Evolutionary conservation across 1,284 basidiomycete species (phyloP).

Genomic region (Leccinum huronense): DNA sequence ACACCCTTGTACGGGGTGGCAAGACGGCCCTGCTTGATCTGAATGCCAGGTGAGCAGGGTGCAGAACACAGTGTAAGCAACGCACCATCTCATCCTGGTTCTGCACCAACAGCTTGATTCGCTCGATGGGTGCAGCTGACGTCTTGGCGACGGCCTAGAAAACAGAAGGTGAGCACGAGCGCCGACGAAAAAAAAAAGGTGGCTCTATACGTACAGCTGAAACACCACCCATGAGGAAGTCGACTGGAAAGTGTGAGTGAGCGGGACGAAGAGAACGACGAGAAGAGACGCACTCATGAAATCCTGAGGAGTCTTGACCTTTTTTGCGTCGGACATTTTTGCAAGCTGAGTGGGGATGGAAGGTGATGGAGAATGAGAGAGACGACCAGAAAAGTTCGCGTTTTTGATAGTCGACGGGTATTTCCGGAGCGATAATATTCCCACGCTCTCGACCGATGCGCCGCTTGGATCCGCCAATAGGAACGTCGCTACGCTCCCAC

Average conservation of each 20-base stretch:
- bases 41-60: constrained; percentile 23
- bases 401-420: constrained; percentile 39
- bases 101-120: constrained; percentile 97
- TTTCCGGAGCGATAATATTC: constrained; percentile 39
- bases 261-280: background rate
- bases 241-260: constrained; percentile 49
- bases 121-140: constrained; percentile 97
- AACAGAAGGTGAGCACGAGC: constrained; percentile 15
- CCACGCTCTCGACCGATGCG: constrained; percentile 38
- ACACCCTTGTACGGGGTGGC: constrained; percentile 92
- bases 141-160: constrained; percentile 93
- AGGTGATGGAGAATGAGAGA: constrained; percentile 40
- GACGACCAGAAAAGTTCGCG: constrained; percentile 37
- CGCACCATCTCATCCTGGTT: constrained; percentile 94
- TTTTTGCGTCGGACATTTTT: constrained; percentile 79
- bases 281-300: constrained; percentile 53
- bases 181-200: background rate
- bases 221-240: constrained; percentile 92
- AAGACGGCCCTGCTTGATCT: constrained; percentile 98
- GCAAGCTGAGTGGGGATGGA: constrained; percentile 50
- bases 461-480: constrained; percentile 16
- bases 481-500: constrained; percentile 1
- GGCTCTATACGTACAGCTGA: constrained; percentile 64
- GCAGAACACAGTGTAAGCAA: constrained; percentile 5
- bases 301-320: constrained; percentile 75